Base-by-base conservation (phyloP, 2,329 filamentous ascomycete species). In the Helotiales sp. region DNA sequence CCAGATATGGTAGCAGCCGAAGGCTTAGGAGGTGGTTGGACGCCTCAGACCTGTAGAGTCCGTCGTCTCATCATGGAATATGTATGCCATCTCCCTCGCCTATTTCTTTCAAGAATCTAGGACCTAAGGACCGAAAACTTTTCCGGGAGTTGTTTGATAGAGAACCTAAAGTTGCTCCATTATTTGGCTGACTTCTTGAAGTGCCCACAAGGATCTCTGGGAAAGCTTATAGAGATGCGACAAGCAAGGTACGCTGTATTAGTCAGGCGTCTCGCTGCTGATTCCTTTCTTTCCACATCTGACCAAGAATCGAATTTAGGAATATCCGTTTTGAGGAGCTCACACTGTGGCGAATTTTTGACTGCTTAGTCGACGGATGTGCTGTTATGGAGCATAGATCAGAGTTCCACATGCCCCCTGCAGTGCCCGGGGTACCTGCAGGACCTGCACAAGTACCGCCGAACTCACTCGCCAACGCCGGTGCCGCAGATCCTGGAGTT, bases 261-360 rank as follows among this genome's bases (percentile, higher is more conserved):
- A 7, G 17, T 24, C 15, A n/a, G 22, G 5, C 0, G 32, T n/a
- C 11, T 15, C 6, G 22, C 28, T 28, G 22, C 40, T 45, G 40
- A 45, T 45, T 45, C 5, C 11, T 17, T 52, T n/a, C 13, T n/a
- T n/a, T n/a, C n/a, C n/a, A n/a, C n/a, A n/a, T n/a, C n/a, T n/a
- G n/a, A 8, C 11, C 20, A 6, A 43, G 34, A 37, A 13, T 4
- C 17, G 1, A 28, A 6, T 28, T 1, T 6, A 63, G 43, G 1
- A 20, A 20, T 15, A 8, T 60, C 15, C 57, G 26, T 13, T 68
- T 64, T 34, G 34, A 28, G 7, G 62, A 68, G 45, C 6, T 63
- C 6, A 65, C 62, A 2, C 62, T 68, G 3, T 68, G 66, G 66
- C 15, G 28, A 8, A 30, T 68, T 8, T 68, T 68, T 22, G 55